phyloP scores from a whole-genome alignment of 1,284 basidiomycete genomes.

The Grifola frondosa region DNA sequence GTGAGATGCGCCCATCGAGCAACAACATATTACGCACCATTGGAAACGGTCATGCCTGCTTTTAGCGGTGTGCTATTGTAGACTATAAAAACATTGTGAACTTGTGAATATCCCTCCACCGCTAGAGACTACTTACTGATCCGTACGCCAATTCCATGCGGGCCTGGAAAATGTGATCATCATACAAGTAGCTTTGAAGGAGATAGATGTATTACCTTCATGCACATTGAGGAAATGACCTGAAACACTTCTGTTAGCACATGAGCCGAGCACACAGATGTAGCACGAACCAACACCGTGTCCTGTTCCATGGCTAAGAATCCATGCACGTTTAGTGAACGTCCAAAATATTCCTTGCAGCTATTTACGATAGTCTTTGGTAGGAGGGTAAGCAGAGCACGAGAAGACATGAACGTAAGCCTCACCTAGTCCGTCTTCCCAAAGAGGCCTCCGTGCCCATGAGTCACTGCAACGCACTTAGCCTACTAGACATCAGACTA shows the following conservation, averaged over 20 bases:
- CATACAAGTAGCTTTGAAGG: neutral
- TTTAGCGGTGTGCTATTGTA: conserved; percentile 73
- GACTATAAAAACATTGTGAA: conserved; percentile 34
- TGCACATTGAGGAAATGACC: conserved; percentile 91
- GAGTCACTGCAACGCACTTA: conserved; percentile 63
- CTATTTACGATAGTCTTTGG: neutral
- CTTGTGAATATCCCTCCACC: neutral
- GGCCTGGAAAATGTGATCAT: conserved; percentile 43
- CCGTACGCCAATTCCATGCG: conserved; percentile 84
- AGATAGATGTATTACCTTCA: conserved; percentile 51
- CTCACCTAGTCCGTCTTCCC: conserved; percentile 88
- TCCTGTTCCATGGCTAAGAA: conserved; percentile 77
- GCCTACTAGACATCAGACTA: neutral
- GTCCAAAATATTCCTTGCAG: neutral
- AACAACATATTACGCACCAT: conserved; percentile 45
- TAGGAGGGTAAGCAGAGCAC: neutral
- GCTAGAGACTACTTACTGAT: conserved; percentile 46
- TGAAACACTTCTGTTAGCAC: conserved; percentile 4
- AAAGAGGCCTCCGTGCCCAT: conserved; percentile 81
- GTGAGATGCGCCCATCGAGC: neutral
- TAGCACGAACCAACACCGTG: conserved; percentile 76
- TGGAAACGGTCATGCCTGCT: conserved; percentile 87
- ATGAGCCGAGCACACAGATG: neutral
- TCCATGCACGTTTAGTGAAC: neutral
- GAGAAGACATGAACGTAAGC: neutral